Percentiles rank a stretch among this genome's conserved stretches.
Conservation (phyloP, 2,329 filamentous ascomycete genomes). For the Fulvia fulva region DNA sequence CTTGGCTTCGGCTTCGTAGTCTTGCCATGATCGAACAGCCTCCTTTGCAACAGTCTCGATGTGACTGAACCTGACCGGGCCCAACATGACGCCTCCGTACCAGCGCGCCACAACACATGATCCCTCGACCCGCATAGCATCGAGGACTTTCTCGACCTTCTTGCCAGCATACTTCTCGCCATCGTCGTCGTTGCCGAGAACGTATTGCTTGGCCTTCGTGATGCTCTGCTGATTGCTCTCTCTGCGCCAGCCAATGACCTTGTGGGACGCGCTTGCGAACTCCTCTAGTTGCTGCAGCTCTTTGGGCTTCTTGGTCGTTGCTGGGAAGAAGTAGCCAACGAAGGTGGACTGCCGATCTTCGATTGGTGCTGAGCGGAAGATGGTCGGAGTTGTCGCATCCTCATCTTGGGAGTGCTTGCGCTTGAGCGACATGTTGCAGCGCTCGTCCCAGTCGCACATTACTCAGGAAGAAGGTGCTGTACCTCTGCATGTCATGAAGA, state of each 20-base stretch:
- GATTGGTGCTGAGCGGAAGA: constrained; percentile 45
- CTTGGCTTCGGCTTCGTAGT: constrained; percentile 27
- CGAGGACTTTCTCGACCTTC: constrained; percentile 45
- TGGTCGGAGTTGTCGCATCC: constrained; percentile 19
- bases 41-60: constrained; percentile 49
- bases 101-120: constrained; percentile 51
- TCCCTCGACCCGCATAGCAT: constrained; percentile 43
- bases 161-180: constrained; percentile 52
- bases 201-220: constrained; percentile 37
- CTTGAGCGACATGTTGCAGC: constrained; percentile 27
- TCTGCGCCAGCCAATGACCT: constrained; percentile 50
- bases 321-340: constrained; percentile 47
- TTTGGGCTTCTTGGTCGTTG: constrained; percentile 33
- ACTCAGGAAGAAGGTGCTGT: background rate
- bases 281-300: constrained; percentile 43
- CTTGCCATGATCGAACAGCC: constrained; percentile 43
- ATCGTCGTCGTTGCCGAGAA: constrained; percentile 50
- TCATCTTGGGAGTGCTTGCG: constrained; percentile 24
- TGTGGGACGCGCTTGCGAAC: constrained; percentile 46
- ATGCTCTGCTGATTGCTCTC: constrained; percentile 47
- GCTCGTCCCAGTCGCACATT: background rate
- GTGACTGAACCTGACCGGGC: constrained; percentile 51
- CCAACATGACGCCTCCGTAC: constrained; percentile 49
- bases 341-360: constrained; percentile 51
- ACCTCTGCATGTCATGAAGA: background rate